These are phyloP conservation scores for Picochlorum sp. DNA, from an alignment of 139 green algal genomes.

Conservation along the genomic window DNA sequence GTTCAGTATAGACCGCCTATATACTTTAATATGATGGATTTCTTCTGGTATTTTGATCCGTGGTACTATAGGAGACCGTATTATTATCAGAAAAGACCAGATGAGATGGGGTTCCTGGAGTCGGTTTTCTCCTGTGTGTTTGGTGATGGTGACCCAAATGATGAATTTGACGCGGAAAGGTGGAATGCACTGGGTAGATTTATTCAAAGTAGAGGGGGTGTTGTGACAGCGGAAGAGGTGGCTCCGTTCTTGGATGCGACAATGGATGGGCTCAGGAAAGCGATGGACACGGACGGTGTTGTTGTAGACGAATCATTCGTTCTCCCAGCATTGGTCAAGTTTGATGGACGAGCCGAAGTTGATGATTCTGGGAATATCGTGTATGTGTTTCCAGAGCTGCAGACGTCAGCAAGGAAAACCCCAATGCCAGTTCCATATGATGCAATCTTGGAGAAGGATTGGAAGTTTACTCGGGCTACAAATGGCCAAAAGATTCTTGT, in stretches of 20 bases:
- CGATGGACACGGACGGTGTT: background rate
- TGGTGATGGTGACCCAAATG: constrained; percentile 92
- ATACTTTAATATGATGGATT: constrained; percentile 26
- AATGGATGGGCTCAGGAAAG: background rate
- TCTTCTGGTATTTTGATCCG: constrained; percentile 34
- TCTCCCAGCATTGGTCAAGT: constrained; percentile 77
- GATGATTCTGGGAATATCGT: constrained; percentile 76
- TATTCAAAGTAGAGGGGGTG: constrained; percentile 60
- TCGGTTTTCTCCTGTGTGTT: constrained; percentile 94
- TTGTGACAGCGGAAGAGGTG: constrained; percentile 91
- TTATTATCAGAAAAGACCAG: background rate
- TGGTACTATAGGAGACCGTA: constrained; percentile 46
- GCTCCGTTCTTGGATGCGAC: constrained; percentile 78
- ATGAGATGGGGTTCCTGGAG: constrained; percentile 72
- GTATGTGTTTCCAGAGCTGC: constrained; percentile 81
- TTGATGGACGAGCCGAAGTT: constrained; percentile 73
- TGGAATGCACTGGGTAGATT: constrained; percentile 61
- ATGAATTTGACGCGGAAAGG: constrained; percentile 58
- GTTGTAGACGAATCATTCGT: constrained; percentile 72
- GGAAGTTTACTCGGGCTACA: constrained; percentile 38
- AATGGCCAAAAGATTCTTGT: constrained; percentile 41
- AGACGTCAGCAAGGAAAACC: constrained; percentile 24
- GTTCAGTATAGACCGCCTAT: background rate
- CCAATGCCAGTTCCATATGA: background rate
- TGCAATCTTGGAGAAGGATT: constrained; percentile 11